Conservation (phyloP, 2,329 filamentous ascomycete genomes). For the Basipetospora sp. region DNA sequence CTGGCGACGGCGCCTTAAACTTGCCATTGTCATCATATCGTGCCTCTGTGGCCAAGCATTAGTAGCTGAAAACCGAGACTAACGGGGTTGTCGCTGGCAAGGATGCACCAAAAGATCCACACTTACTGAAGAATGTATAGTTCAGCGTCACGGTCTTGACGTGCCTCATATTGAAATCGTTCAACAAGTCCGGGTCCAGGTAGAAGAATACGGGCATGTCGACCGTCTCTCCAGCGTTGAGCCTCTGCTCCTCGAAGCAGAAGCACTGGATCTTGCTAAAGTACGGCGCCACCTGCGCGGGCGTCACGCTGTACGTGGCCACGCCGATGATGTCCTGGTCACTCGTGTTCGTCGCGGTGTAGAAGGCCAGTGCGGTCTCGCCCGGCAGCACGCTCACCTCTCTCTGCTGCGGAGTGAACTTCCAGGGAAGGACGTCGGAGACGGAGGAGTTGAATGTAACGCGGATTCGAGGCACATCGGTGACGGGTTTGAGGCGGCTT, state of each 20-base stretch:
- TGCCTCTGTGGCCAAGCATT: constrained; percentile 25
- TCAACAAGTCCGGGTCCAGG: constrained; percentile 86
- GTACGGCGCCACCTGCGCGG: constrained; percentile 87
- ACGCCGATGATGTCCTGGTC: constrained; percentile 92
- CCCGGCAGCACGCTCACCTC: constrained; percentile 91
- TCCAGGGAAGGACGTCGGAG: constrained; percentile 91
- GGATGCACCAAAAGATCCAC: background rate
- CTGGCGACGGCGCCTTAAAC: constrained; percentile 23
- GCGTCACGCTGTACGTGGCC: constrained; percentile 93
- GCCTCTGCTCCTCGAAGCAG: constrained; percentile 90
- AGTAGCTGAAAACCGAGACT: background rate
- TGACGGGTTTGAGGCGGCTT: constrained; percentile 65
- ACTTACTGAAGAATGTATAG: constrained; percentile 96
- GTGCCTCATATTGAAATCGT: constrained; percentile 80
- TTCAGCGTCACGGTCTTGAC: constrained; percentile 91
- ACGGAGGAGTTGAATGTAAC: constrained; percentile 95
- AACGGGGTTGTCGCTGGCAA: no score
- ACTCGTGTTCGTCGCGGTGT: constrained; percentile 85
- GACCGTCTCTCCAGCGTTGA: constrained; percentile 90
- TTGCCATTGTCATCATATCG: constrained; percentile 32
- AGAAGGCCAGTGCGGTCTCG: constrained; percentile 93
- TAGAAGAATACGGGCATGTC: constrained; percentile 99
- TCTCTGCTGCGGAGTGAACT: constrained; percentile 89
- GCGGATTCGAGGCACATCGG: constrained; percentile 66
- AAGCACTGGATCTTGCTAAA: constrained; percentile 99